Evolutionary conservation across 441 rosid genomes (phyloP).

Genomic region (Sinapis alba): DNA sequence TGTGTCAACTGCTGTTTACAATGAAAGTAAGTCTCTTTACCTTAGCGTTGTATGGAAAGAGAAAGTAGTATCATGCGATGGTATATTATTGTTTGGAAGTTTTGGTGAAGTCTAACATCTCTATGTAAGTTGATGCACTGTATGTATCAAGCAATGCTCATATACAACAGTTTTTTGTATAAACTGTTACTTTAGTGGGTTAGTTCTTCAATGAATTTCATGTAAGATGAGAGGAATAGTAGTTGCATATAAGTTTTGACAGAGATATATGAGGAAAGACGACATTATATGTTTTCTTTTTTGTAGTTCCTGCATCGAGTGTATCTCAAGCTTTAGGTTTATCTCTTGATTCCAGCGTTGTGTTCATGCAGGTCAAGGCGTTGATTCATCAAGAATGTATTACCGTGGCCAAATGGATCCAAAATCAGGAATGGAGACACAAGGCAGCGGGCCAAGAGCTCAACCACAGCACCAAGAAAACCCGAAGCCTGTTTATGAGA

Average conservation of each 20-base stretch:
- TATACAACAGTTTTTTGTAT: background rate
- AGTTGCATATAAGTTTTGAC: background rate
- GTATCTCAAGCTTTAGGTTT: conserved; percentile 6
- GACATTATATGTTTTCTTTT: background rate
- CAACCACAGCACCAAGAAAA: conserved; percentile 59
- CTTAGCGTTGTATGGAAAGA: background rate
- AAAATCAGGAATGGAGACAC: conserved; percentile 53
- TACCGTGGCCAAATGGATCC: conserved; percentile 66
- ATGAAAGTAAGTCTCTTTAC: conserved; percentile 53
- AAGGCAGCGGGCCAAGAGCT: conserved; percentile 55
- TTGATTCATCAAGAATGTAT: conserved; percentile 64
- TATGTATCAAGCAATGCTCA: background rate
- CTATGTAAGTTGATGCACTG: background rate
- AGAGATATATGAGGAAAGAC: background rate
- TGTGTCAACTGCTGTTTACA: conserved; percentile 50
- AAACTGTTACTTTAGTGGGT: background rate
- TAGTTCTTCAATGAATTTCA: background rate
- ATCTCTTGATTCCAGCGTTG: conserved; percentile 14
- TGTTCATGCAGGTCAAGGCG: conserved; percentile 65
- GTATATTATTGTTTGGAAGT: background rate
- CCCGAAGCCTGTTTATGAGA: conserved; percentile 56
- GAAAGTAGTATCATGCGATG: background rate
- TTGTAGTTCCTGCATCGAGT: conserved; percentile 3
- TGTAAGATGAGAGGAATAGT: background rate
- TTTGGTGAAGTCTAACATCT: background rate